phyloP scores from a whole-genome alignment of 805 yeast species.

The Kazachstania africana region DNA sequence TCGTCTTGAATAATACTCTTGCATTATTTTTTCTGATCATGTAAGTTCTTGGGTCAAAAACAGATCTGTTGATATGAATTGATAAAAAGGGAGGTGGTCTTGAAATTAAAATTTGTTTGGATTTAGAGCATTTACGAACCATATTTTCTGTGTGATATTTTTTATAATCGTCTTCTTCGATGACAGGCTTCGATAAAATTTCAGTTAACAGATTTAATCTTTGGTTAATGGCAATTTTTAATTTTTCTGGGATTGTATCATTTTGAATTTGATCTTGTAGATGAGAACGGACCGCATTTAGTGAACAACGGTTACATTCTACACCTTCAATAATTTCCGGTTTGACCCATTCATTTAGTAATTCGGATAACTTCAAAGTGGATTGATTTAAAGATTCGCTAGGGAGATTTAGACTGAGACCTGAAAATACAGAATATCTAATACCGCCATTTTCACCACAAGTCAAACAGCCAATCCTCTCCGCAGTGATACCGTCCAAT shows the following conservation, averaged over 20 bases:
- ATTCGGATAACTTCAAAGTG: slow-evolving; percentile 37
- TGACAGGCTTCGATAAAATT: slow-evolving; percentile 54
- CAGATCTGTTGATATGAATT: slow-evolving; percentile 86
- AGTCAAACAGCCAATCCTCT: slow-evolving; percentile 76
- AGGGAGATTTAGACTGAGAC: slow-evolving; percentile 61
- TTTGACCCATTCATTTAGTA: slow-evolving; percentile 54
- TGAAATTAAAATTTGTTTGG: slow-evolving; percentile 70
- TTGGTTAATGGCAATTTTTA: slow-evolving; percentile 27
- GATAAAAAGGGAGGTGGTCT: slow-evolving; percentile 76
- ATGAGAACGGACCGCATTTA: slow-evolving; percentile 46
- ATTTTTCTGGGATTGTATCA: slow-evolving; percentile 17
- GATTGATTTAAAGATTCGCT: slow-evolving; percentile 30
- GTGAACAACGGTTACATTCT: slow-evolving; percentile 87
- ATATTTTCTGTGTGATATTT: slow-evolving; percentile 62
- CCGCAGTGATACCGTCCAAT: slow-evolving; percentile 81
- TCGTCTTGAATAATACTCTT: slow-evolving; percentile 62
- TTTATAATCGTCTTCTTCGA: slow-evolving; percentile 71
- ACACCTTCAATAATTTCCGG: slow-evolving; percentile 89
- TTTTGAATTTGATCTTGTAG: slow-evolving; percentile 29
- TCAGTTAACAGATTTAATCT: slow-evolving; percentile 38
- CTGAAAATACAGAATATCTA: slow-evolving; percentile 66
- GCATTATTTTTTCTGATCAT: slow-evolving; percentile 77
- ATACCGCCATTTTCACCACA: slow-evolving; percentile 96
- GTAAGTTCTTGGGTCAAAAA: slow-evolving; percentile 78
- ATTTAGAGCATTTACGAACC: slow-evolving; percentile 64